A percentile compares a stretch with the other conserved stretches of the same genome.
Conservation (phyloP, 2,329 filamentous ascomycete genomes). For the Phialophora chinensis region DNA sequence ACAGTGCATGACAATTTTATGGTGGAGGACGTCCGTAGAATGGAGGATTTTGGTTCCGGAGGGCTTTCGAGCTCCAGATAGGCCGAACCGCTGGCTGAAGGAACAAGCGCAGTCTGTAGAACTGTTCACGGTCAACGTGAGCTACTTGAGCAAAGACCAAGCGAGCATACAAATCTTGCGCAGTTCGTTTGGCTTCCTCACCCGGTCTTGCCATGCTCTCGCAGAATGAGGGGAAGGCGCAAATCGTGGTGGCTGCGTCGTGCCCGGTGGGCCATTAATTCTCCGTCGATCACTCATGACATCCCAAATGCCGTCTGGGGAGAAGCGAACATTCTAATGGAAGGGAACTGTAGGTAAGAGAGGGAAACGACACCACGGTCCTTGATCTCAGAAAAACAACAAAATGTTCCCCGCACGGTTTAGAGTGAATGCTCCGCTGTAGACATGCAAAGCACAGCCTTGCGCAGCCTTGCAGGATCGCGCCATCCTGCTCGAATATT, state of each 20-base stretch:
- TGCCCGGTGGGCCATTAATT: constrained; percentile 83
- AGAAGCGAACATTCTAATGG: constrained; percentile 29
- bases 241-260: constrained; percentile 77
- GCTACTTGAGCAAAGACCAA: background rate
- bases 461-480: background rate
- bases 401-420: background rate
- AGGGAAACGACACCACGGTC: background rate
- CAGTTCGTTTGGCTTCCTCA: constrained; percentile 71
- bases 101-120: constrained; percentile 87
- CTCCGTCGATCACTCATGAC: constrained; percentile 83
- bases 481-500: background rate
- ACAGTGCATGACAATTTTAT: constrained; percentile 93
- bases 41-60: constrained; percentile 46
- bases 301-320: constrained; percentile 36
- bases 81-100: constrained; percentile 90
- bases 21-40: constrained; percentile 64
- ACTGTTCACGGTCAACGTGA: constrained; percentile 57
- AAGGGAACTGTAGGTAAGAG: background rate
- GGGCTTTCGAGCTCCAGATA: constrained; percentile 63
- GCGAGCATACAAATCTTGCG: constrained; percentile 79
- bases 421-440: background rate
- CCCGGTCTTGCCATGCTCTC: constrained; percentile 57
- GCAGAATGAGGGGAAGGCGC: constrained; percentile 58
- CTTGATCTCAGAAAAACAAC: background rate
- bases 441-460: background rate